Evolutionary conservation across 768 basidiomycete species (phyloP).

Genomic region (Lactarius trivialis): DNA sequence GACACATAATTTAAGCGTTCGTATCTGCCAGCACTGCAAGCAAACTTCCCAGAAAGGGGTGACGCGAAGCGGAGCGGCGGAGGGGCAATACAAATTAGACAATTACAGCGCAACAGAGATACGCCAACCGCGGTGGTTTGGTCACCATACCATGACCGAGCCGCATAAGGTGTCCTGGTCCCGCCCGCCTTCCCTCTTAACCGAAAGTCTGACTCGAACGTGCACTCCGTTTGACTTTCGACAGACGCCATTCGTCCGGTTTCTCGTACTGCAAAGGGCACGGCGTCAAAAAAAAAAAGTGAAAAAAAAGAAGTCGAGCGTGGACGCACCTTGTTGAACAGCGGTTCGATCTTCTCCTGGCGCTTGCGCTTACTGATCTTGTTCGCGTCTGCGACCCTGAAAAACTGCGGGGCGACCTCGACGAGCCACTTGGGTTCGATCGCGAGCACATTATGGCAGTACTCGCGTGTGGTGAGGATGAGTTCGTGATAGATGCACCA

Average conservation of each 20-base stretch:
- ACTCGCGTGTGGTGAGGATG: constrained; percentile 93
- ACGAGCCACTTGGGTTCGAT: constrained; percentile 98
- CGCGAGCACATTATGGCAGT: constrained; percentile 88
- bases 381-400: constrained; percentile 95
- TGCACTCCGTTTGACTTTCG: constrained; percentile 86
- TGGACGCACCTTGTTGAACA: constrained; percentile 69
- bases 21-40: not conserved
- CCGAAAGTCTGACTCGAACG: constrained; percentile 95
- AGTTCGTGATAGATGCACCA: constrained; percentile 96
- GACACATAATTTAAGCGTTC: not conserved
- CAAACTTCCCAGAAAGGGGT: not conserved
- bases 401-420: constrained; percentile 97
- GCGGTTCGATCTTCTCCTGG: constrained; percentile 94
- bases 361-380: constrained; percentile 96
- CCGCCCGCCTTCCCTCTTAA: constrained; percentile 30
- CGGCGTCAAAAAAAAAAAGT: not conserved
- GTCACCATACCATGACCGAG: not conserved
- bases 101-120: not conserved
- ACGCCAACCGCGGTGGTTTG: not conserved
- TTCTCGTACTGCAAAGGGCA: constrained; percentile 65
- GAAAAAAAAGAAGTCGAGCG: not conserved
- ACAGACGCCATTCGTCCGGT: constrained; percentile 90
- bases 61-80: not conserved
- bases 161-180: not conserved
- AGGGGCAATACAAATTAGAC: not conserved